phyloP scores from a whole-genome alignment of 208 protist genomes.

The Leishmania guyanensis region DNA sequence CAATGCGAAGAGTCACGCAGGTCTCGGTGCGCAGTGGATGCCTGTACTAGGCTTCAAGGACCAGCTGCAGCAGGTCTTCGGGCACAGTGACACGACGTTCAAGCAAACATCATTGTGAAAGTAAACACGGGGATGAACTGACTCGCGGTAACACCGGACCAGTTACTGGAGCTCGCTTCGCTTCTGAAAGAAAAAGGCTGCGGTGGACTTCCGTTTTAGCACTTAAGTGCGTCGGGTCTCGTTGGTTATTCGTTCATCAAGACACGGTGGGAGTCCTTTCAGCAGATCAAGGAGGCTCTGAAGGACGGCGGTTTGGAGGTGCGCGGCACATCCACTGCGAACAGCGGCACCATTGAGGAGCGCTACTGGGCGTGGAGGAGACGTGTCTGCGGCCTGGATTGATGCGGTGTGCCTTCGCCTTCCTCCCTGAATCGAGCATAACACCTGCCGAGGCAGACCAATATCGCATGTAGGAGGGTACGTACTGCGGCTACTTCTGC shows the following conservation, averaged over 20 bases:
- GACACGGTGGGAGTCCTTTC: slow-evolving; percentile 40
- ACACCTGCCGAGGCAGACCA: slow-evolving; percentile 23
- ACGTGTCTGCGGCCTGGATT: slow-evolving; percentile 53
- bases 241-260: slow-evolving; percentile 44
- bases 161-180: slow-evolving; percentile 35
- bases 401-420: slow-evolving; percentile 59
- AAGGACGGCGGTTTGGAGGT: slow-evolving; percentile 49
- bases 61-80: slow-evolving; percentile 47
- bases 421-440: slow-evolving; percentile 34
- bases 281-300: slow-evolving; percentile 35
- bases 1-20: slow-evolving; percentile 36
- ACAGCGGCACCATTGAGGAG: slow-evolving; percentile 52
- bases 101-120: slow-evolving; percentile 51
- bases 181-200: slow-evolving; percentile 44
- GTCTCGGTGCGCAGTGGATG: slow-evolving; percentile 28
- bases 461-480: slow-evolving; percentile 44
- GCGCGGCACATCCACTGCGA: slow-evolving; percentile 51
- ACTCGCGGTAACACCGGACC: slow-evolving; percentile 42
- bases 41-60: slow-evolving; percentile 44
- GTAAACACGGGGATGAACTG: slow-evolving; percentile 63
- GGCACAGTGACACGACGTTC: slow-evolving; percentile 35
- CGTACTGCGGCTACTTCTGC: slow-evolving; percentile 45
- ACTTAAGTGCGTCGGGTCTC: slow-evolving; percentile 56
- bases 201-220: slow-evolving; percentile 49
- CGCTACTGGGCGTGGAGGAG: slow-evolving; percentile 45